Percentiles rank a stretch among this genome's conserved stretches.
Conservation (phyloP, 2,329 filamentous ascomycete genomes). For the Bipolaris bicolor region DNA sequence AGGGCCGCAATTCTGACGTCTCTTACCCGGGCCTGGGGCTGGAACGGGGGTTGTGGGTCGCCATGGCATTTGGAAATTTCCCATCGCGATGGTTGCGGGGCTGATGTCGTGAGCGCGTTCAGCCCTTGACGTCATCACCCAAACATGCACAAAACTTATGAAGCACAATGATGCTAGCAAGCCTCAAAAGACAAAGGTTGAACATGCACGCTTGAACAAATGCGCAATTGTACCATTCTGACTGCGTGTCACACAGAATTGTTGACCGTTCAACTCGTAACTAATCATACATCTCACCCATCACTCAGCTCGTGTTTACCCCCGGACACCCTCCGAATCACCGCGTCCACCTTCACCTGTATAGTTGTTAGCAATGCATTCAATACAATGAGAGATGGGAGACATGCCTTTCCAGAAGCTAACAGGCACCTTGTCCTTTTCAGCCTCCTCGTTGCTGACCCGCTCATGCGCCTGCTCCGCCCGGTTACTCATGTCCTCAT, state of each 20-base stretch:
- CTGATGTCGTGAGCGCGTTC: neutral
- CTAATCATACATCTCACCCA: constrained; percentile 10
- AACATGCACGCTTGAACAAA: neutral
- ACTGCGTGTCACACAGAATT: neutral
- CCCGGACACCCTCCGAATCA: constrained; percentile 16
- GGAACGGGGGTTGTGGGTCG: constrained; percentile 9
- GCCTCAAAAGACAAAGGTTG: neutral
- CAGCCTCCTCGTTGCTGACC: constrained; percentile 44
- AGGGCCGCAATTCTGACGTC: neutral
- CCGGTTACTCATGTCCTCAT: constrained; percentile 52
- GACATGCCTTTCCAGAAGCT: constrained; percentile 50
- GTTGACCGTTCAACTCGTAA: neutral
- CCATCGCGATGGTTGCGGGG: constrained; percentile 26
- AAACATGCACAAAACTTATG: constrained; percentile 25
- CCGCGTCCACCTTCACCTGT: constrained; percentile 38
- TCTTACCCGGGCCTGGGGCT: neutral
- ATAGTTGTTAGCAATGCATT: constrained; percentile 14
- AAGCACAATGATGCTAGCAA: constrained; percentile 6
- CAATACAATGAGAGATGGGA: neutral
- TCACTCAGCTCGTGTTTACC: neutral
- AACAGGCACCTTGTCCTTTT: constrained; percentile 51
- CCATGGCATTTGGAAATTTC: constrained; percentile 39
- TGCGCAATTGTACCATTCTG: neutral
- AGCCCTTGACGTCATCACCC: constrained; percentile 22
- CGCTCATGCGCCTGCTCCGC: constrained; percentile 51